Evolutionary conservation across 169 alveolate species (phyloP).

Genomic region (Ichthyophthirius multifiliis): DNA sequence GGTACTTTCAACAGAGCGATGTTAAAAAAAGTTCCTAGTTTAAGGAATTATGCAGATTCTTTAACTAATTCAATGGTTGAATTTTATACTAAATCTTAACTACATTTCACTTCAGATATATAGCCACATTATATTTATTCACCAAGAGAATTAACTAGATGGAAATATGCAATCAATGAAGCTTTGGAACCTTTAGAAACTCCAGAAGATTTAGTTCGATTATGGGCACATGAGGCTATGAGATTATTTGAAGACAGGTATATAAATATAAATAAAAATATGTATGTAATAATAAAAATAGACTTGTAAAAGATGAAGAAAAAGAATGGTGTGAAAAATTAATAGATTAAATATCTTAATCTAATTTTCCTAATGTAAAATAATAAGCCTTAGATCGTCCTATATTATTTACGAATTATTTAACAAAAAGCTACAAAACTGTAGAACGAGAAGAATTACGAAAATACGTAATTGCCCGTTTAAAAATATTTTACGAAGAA

Average conservation of each 20-base stretch:
- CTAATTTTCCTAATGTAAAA: slow-evolving; percentile 77
- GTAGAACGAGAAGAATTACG: slow-evolving; percentile 85
- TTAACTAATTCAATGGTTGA: slow-evolving; percentile 97
- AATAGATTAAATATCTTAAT: slow-evolving; percentile 85
- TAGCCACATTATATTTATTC: slow-evolving; percentile 98
- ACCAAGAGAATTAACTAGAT: slow-evolving; percentile 98
- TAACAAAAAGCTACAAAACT: slow-evolving; percentile 74
- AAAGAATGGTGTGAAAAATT: slow-evolving; percentile 92
- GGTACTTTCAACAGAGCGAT: slow-evolving; percentile 97
- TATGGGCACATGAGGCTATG: slow-evolving; percentile 94
- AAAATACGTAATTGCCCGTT: slow-evolving; percentile 78
- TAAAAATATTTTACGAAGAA: slow-evolving; percentile 93
- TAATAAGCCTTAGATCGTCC: slow-evolving; percentile 80
- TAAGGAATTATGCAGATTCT: slow-evolving; percentile 83
- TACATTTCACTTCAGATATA: slow-evolving; percentile 93
- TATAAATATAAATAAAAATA: not conserved
- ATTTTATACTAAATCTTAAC: slow-evolving; percentile 90
- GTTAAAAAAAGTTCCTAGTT: slow-evolving; percentile 85
- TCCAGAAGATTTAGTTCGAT: slow-evolving; percentile 87
- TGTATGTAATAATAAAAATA: not conserved
- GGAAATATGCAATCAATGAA: slow-evolving; percentile 94
- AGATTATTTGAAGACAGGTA: slow-evolving; percentile 93
- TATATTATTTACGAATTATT: slow-evolving; percentile 78
- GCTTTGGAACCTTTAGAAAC: slow-evolving; percentile 81
- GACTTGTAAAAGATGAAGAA: slow-evolving; percentile 92